Evolutionary conservation across 768 basidiomycete genomes (phyloP), one percentile per base, ranked within the genome.

Genomic region (Hirschioporus abietinus): DNA sequence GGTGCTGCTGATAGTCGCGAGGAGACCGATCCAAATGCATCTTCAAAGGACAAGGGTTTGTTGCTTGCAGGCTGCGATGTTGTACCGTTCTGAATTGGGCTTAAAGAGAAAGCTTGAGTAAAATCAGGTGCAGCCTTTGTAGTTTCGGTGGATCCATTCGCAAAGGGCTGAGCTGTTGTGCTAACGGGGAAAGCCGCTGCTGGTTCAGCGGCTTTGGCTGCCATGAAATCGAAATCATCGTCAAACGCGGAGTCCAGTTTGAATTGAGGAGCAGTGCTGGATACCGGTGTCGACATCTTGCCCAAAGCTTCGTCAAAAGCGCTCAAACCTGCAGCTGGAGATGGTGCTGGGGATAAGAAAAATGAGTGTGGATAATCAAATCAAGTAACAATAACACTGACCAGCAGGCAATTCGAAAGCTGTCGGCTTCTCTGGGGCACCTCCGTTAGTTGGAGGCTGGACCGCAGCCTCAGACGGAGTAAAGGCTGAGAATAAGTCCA

Each of bases 231-330:
- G 72, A 92, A 92, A 67, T 84, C 81, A 69, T 86, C 85, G 25
- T 86, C 86, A 68, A 88, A 88, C 20, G 78, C 84, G 60, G 85
- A 79, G 65, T 89, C 90, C 65, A 93, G 92, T 3, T 86, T 81
- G 70, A 91, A 86, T 25, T 76, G 72, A 7, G 78, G 75, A 7
- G 60, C 63, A 0, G 73, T 68, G 42, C 76, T 70, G 7, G 80
- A 68, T 12, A 84, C 71, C 10, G 72, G 58, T 35, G 74, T 73
- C 0, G 85, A 76, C 24, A 85, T 77, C 68, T 83, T 86, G 20
- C 86, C 84, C 72, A 93, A 81, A 0, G 89, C 88, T 72, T 92
- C 90, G 71, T 93, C 91, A 70, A 93, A 91, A 63, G 85, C 91
- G 69, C 81, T 86, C 1, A 88, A 68, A 23, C 72, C 77, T 12